Base-by-base conservation (phyloP, 2,329 filamentous ascomycete species). In the Cyphellophora attinorum region DNA sequence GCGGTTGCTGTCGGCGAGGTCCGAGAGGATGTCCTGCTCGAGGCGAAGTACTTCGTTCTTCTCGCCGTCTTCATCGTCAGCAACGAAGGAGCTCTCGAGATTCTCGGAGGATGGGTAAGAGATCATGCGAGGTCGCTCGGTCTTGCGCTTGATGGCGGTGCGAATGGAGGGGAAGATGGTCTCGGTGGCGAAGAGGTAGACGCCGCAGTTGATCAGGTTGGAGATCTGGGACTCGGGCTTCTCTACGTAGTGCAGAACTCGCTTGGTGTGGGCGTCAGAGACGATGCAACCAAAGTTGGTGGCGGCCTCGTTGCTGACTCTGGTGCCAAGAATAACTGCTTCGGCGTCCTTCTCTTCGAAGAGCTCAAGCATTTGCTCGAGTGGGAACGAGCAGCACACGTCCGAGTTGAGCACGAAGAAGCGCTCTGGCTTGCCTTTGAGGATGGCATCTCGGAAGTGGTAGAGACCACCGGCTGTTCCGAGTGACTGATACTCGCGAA, bases 201-300 rank as follows among this genome's bases (percentile, higher is more conserved):
- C 88, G 52, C 91, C 91, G 62, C 91, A 96, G 72, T 96, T 98
- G 73, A 98, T 98, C 49, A 98, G 72, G 67, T 95, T 95, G 55
- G 84, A 93, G 62, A 98, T 95, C 62, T 93, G 84, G 37, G 83
- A 86, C 63, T 98, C 89, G 47, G 91, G 91, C 70, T 96, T 96
- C 74, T 96, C 91, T 58, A 98, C 91, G 65, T 98, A 96, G 68
- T 98, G 91, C 41, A 96, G 79, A 29, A 98, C 91, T 48, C 89
- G 85, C 59, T 89, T 88, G 46, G 84, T 93, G 65, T 95, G 85
- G 28, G 81, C 68, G 61, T 98, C 91, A 37, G 84, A 91, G 38
- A 96, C 91, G 54, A 96, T 93, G 72, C 91, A 98, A 44, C 91
- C 91, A 58, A 96, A 98, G 70, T 96, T 96, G 52, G 76, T 82